These are phyloP conservation scores for Penicillium sclerotiorum DNA, from an alignment of 2,329 filamentous ascomycete species.

Conservation along the genomic window DNA sequence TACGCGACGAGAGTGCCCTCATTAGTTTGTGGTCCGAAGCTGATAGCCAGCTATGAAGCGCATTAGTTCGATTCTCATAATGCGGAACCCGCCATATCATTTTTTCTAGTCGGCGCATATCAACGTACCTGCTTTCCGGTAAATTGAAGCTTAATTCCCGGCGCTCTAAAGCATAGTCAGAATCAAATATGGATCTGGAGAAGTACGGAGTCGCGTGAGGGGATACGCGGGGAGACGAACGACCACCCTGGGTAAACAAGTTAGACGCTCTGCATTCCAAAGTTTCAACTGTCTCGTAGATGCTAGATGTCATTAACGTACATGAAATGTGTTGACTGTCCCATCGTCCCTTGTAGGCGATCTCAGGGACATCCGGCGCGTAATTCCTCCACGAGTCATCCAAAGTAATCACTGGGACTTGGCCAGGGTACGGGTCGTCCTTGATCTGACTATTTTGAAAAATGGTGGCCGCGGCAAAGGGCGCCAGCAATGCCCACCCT, in stretches of 20 bases:
- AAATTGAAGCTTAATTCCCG: conserved; percentile 60
- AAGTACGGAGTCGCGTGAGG: conserved; percentile 4
- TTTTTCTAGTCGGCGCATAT: too few relatives aligned
- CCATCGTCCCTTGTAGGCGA: conserved; percentile 66
- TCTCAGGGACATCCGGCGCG: conserved; percentile 54
- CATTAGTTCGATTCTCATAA: too few relatives aligned
- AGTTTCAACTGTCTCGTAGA: conserved; percentile 3
- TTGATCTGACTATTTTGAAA: conserved; percentile 48
- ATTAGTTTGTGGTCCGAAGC: conserved; percentile 56
- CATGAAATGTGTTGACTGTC: conserved; percentile 62
- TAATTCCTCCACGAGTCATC: conserved; percentile 52
- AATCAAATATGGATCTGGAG: too few relatives aligned
- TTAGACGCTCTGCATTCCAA: conserved; percentile 15
- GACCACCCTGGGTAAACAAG: conserved; percentile 52
- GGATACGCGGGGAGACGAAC: conserved; percentile 41
- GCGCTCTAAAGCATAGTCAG: conserved; percentile 38
- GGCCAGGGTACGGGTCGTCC: conserved; percentile 43
- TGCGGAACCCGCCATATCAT: too few relatives aligned
- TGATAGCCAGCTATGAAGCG: conserved; percentile 53
- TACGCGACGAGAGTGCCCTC: conserved; percentile 59
- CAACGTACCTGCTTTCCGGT: conserved; percentile 49
- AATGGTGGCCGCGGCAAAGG: conserved; percentile 39
- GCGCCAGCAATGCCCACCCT: conserved; percentile 14
- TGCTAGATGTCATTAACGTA: conserved; percentile 21
- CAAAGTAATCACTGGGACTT: conserved; percentile 30